These are phyloP conservation scores for Mucor piriformis DNA, from an alignment of 371 early-diverging fungal species.

Conservation along the genomic window DNA sequence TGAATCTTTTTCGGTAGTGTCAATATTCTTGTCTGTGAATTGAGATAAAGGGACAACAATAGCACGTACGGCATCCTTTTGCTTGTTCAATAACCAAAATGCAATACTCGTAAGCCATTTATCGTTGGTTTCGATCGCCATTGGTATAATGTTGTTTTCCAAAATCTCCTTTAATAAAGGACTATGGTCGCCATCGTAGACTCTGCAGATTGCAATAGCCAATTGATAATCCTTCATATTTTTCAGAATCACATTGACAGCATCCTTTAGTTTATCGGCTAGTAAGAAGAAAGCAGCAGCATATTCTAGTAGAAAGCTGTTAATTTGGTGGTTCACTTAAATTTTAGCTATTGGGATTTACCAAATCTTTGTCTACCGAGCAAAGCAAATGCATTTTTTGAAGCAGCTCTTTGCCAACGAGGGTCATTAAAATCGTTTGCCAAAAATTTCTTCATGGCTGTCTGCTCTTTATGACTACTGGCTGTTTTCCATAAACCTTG, in stretches of 20 bases:
- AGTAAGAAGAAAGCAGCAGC: conserved; percentile 96
- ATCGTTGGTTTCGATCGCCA: conserved; percentile 56
- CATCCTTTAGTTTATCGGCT: conserved; percentile 84
- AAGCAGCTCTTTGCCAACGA: conserved; percentile 90
- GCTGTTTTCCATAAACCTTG: conserved; percentile 91
- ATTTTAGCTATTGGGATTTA: no score
- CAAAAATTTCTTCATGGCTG: conserved; percentile 85
- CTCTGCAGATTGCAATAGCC: conserved; percentile 87
- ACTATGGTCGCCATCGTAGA: conserved; percentile 87
- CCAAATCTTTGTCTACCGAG: conserved; percentile 94
- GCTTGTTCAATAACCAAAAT: conserved; percentile 65
- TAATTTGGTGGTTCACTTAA: no score
- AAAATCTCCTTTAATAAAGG: conserved; percentile 62
- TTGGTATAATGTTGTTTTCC: conserved; percentile 41
- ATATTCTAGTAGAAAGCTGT: conserved; percentile 60
- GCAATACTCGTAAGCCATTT: conserved; percentile 77
- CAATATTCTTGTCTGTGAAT: conserved; percentile 7
- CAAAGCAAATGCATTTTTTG: conserved; percentile 96
- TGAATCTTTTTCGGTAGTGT: conserved; percentile 12
- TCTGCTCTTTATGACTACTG: conserved; percentile 81
- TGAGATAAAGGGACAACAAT: conserved; percentile 52
- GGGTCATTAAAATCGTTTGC: conserved; percentile 87
- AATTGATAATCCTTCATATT: conserved; percentile 90
- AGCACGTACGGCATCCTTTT: conserved; percentile 67
- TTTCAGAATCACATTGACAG: conserved; percentile 88